Conservation (phyloP, 805 yeast genomes). For the Schwanniomyces occidentalis region DNA sequence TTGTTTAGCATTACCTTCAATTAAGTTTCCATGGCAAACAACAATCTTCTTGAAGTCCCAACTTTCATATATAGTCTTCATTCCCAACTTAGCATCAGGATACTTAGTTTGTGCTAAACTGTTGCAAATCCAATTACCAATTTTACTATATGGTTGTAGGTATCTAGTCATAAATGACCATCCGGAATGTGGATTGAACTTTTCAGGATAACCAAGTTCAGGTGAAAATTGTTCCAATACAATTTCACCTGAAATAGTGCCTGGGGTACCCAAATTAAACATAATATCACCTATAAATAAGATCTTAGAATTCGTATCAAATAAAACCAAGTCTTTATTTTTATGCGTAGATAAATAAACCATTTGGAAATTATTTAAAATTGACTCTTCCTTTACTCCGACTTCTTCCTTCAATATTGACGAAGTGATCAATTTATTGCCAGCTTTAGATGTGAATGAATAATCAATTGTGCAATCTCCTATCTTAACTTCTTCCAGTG, state of each 20-base stretch:
- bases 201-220: conserved; percentile 42
- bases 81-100: conserved; percentile 14
- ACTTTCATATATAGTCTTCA: conserved; percentile 25
- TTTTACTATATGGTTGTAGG: conserved; percentile 39
- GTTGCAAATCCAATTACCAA: conserved; percentile 34
- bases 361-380: conserved; percentile 44
- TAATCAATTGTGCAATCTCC: conserved; percentile 40
- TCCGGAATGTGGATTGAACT: conserved; percentile 47
- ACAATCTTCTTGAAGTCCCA: conserved; percentile 54
- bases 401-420: conserved; percentile 15
- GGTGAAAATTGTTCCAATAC: conserved; percentile 36
- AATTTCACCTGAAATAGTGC: background rate
- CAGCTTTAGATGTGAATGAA: conserved; percentile 28
- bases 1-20: conserved; percentile 39
- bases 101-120: conserved; percentile 12
- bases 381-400: conserved; percentile 30
- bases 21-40: conserved; percentile 59
- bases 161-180: conserved; percentile 39
- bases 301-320: conserved; percentile 43
- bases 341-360: conserved; percentile 49
- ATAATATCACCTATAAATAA: conserved; percentile 55
- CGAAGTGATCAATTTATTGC: conserved; percentile 23
- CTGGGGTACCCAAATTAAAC: conserved; percentile 47
- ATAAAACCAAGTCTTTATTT: conserved; percentile 53
- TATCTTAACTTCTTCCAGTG: conserved; percentile 37